These are phyloP conservation scores for Kuraishia floccosa DNA, from an alignment of 805 yeast genomes.

Conservation along the genomic window DNA sequence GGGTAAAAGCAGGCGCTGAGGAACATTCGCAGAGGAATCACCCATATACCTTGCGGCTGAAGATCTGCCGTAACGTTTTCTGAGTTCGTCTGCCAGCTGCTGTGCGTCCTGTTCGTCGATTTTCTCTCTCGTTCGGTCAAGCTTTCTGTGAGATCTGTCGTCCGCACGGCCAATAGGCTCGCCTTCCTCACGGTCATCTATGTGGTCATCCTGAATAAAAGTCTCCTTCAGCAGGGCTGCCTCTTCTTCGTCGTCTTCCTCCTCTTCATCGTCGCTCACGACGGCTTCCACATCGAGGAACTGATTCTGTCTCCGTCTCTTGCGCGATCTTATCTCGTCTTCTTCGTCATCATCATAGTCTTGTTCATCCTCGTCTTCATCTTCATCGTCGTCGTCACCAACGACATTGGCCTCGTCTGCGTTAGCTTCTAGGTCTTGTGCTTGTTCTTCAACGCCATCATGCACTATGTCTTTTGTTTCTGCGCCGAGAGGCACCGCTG, in stretches of 20 bases:
- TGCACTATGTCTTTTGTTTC: no score
- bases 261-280: constrained; percentile 96
- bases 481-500: no score
- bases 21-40: constrained; percentile 69
- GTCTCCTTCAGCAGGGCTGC: constrained; percentile 83
- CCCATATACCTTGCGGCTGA: constrained; percentile 77
- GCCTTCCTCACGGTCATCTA: constrained; percentile 46
- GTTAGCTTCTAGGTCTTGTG: background rate
- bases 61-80: constrained; percentile 85
- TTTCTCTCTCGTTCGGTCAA: constrained; percentile 73
- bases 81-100: constrained; percentile 80
- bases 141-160: constrained; percentile 82
- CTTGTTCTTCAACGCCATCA: no score
- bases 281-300: constrained; percentile 98
- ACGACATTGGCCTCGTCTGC: constrained; percentile 1
- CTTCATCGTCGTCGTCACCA: constrained; percentile 17
- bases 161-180: constrained; percentile 18
- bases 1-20: constrained; percentile 88
- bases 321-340: constrained; percentile 32
- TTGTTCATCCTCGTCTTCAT: constrained; percentile 38
- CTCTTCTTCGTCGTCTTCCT: constrained; percentile 86
- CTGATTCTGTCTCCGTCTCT: constrained; percentile 57
- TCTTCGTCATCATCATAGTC: constrained; percentile 48
- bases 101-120: constrained; percentile 93
- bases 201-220: constrained; percentile 68